Base-by-base conservation (phyloP, 2,329 filamentous ascomycete genomes). In the Leptodontidium sp. region DNA sequence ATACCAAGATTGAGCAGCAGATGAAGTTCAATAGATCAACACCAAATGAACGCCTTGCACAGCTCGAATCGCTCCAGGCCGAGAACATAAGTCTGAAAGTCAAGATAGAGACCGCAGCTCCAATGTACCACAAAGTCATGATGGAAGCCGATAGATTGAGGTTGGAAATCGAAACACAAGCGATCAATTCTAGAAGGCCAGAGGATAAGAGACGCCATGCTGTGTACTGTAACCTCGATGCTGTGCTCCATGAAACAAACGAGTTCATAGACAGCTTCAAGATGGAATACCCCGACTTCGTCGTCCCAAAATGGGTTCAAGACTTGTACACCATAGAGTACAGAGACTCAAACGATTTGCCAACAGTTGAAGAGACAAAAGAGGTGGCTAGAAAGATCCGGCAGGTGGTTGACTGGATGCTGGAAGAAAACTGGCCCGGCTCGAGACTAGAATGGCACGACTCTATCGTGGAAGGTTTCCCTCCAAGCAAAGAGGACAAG, bases 1-100 rank as follows among this genome's bases (percentile, higher is more conserved):
- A 26, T 52, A 52, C n/a, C 6, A 52, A 26, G 49, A 52, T 52
- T 8, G 49, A 52, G 49, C 49, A 52, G 49, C 49, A 52, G 49
- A 52, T 52, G 3, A 3, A 6, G 2, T 52, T 52, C 49, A 52
- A 52, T 52, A 7, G n/a, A 52, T 52, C 49, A 17, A 52, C 49
- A 24, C 32, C 55, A 40, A 43, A 58, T 40, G 35, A 43, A 40
- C 17, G 40, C 9, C 49, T 26, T 26, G 21, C 49, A 4, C 49
- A 52, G 21, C 49, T 52, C n/a, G 49, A 52, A 8, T 6, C 21
- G 11, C 49, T 52, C 6, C 49, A 52, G 17, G 21, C 5, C 7
- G 49, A 52, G 7, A 52, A 24, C 24, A 12, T 26, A 12, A 17
- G 21, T 2, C n/a, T 52, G 21, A 26, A 26, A 26, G 49, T 14